Evolutionary conservation across 495 filamentous ascomycete species (phyloP).

Genomic region (Neurospora sp.): DNA sequence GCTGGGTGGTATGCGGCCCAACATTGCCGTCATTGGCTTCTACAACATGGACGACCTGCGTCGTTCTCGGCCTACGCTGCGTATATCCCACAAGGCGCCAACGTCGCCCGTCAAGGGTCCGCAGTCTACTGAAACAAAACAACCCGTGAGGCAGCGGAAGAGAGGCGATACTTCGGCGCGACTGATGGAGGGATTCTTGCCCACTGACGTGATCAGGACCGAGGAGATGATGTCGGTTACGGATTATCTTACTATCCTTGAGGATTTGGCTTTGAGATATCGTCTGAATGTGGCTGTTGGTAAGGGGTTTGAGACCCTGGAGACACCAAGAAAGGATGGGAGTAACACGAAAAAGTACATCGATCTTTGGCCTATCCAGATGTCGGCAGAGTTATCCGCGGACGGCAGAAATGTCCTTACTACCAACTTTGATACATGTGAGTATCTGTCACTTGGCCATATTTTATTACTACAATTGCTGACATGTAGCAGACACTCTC

Average conservation of each 20-base stretch:
- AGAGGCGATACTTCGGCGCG: constrained; percentile 37
- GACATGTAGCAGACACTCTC: constrained; percentile 48
- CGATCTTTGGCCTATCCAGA: constrained; percentile 81
- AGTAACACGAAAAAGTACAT: constrained; percentile 64
- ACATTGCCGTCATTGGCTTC: constrained; percentile 69
- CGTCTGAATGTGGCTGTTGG: constrained; percentile 81
- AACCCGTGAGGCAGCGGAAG: constrained; percentile 12
- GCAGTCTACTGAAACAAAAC: constrained; percentile 8
- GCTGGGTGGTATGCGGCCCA: constrained; percentile 82
- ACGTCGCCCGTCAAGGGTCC: constrained; percentile 20
- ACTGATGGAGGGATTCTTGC: constrained; percentile 40
- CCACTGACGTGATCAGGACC: constrained; percentile 49
- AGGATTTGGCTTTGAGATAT: constrained; percentile 67
- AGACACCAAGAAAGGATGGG: constrained; percentile 51
- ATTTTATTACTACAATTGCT: background rate
- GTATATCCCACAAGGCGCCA: background rate
- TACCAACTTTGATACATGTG: constrained; percentile 83
- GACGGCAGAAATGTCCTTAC: constrained; percentile 62
- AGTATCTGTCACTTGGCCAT: constrained; percentile 5
- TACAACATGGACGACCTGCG: constrained; percentile 68
- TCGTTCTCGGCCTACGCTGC: constrained; percentile 26
- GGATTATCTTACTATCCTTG: constrained; percentile 72
- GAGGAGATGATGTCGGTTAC: constrained; percentile 54
- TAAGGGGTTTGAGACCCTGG: constrained; percentile 68
- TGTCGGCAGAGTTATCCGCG: constrained; percentile 65